These are phyloP conservation scores for Acanthochlamys bracteata DNA, from an alignment of 106 monocot species.

Conservation along the genomic window DNA sequence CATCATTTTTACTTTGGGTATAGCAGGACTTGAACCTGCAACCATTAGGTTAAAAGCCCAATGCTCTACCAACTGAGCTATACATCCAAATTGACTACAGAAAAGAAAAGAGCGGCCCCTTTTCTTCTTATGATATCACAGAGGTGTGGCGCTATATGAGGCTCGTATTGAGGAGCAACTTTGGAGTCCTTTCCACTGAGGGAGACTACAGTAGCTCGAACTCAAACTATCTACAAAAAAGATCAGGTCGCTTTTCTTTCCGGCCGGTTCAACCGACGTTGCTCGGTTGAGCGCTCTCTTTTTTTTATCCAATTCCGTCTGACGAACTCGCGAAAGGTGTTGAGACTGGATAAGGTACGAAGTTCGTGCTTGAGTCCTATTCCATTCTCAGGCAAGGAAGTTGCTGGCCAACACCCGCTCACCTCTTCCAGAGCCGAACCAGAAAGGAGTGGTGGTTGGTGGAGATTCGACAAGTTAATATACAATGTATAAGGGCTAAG, in stretches of 20 bases:
- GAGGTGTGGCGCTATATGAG: background rate
- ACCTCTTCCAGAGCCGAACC: background rate
- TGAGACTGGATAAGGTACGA: conserved; percentile 4
- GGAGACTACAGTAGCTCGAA: background rate
- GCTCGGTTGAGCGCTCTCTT: conserved; percentile 15
- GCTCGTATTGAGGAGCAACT: background rate
- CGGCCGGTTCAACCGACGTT: conserved; percentile 9
- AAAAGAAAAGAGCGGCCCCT: background rate
- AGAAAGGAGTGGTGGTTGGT: background rate
- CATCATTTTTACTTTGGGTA: conserved; percentile 2
- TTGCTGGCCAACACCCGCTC: background rate
- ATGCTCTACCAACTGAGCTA: conserved; percentile 3
- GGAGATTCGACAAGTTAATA: background rate
- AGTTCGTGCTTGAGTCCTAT: background rate
- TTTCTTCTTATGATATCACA: background rate
- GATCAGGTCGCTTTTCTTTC: conserved; percentile 1
- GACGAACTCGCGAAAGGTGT: conserved; percentile 2
- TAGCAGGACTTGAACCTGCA: conserved; percentile 12
- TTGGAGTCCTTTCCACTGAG: background rate
- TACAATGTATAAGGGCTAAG: background rate
- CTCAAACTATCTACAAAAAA: conserved; percentile 10
- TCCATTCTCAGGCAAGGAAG: background rate
- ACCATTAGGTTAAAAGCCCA: conserved; percentile 11
- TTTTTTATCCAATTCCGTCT: conserved; percentile 3
- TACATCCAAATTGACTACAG: background rate